Percentiles rank a stretch among this genome's conserved stretches.
phyloP scores from a whole-genome alignment of 257 asterid species.

The Primulina huaijiensis region DNA sequence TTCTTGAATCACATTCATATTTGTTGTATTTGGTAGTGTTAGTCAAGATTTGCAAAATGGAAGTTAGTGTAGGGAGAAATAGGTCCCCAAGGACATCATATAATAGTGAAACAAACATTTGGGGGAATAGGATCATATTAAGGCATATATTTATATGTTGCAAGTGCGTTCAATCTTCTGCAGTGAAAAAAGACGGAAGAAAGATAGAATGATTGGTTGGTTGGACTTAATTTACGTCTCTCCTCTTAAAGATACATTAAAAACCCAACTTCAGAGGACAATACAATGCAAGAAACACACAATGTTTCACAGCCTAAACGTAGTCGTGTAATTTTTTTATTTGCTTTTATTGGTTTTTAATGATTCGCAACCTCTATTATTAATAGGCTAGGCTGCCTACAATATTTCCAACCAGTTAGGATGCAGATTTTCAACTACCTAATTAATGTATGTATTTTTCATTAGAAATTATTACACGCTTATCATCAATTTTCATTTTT shows the following conservation, averaged over 20 bases:
- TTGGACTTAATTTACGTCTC: neutral
- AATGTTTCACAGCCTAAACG: no score
- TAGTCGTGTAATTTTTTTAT: no score
- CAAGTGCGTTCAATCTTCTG: slow-evolving; percentile 11
- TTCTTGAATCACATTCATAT: slow-evolving; percentile 28
- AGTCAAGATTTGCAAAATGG: slow-evolving; percentile 27
- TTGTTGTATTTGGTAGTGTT: slow-evolving; percentile 25
- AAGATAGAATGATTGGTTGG: slow-evolving; percentile 11
- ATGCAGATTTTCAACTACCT: neutral
- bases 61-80: slow-evolving; percentile 39
- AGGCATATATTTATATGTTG: slow-evolving; percentile 22
- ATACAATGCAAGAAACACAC: no score
- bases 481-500: no score
- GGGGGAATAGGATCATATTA: slow-evolving; percentile 30
- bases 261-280: no score
- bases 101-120: slow-evolving; percentile 34
- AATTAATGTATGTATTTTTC: no score
- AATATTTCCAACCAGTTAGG: neutral
- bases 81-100: slow-evolving; percentile 23
- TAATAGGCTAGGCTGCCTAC: neutral
- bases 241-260: no score
- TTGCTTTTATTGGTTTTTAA: no score
- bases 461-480: no score
- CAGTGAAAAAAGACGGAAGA: slow-evolving; percentile 20
- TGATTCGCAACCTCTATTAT: neutral